These are phyloP conservation scores for Nigrospora osmanthi DNA, from an alignment of 2,329 filamentous ascomycete species.

Conservation along the genomic window DNA sequence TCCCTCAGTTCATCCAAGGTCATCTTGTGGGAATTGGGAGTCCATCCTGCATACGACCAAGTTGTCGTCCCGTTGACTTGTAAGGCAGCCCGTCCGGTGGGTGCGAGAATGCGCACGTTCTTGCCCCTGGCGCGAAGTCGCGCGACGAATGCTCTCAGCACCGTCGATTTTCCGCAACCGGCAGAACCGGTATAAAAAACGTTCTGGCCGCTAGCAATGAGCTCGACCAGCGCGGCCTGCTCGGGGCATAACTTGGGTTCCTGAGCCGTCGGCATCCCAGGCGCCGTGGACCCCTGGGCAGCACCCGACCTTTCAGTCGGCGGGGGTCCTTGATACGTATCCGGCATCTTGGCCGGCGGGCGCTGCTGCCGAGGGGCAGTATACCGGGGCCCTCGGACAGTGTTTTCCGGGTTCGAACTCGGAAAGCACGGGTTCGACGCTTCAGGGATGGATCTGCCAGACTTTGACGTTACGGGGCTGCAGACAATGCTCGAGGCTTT, in stretches of 20 bases:
- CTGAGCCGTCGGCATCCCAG: neutral
- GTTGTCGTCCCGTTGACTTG: conserved; percentile 49
- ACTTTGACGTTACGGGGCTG: too few relatives aligned
- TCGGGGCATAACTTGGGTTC: conserved; percentile 33
- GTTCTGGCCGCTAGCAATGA: conserved; percentile 43
- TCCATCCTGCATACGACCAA: conserved; percentile 51
- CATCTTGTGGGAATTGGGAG: conserved; percentile 33
- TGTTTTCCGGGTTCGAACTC: too few relatives aligned
- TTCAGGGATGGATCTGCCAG: too few relatives aligned
- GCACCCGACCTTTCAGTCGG: too few relatives aligned
- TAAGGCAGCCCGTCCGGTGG: conserved; percentile 51
- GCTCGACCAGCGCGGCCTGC: conserved; percentile 38
- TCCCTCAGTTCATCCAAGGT: conserved; percentile 24
- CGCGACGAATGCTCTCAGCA: conserved; percentile 39
- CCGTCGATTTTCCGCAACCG: conserved; percentile 51
- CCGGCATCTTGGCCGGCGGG: too few relatives aligned
- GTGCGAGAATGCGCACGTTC: conserved; percentile 44
- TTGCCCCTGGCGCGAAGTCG: conserved; percentile 24
- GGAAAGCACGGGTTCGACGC: too few relatives aligned
- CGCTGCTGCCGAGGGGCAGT: too few relatives aligned
- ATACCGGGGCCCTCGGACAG: too few relatives aligned
- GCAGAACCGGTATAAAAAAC: conserved; percentile 60
- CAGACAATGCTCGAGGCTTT: too few relatives aligned
- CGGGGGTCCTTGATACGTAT: too few relatives aligned
- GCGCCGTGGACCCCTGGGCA: too few relatives aligned